Percentiles rank a stretch among this genome's conserved stretches.
phyloP scores from a whole-genome alignment of 176 grass and related monocot species.

The Oryza punctata region DNA sequence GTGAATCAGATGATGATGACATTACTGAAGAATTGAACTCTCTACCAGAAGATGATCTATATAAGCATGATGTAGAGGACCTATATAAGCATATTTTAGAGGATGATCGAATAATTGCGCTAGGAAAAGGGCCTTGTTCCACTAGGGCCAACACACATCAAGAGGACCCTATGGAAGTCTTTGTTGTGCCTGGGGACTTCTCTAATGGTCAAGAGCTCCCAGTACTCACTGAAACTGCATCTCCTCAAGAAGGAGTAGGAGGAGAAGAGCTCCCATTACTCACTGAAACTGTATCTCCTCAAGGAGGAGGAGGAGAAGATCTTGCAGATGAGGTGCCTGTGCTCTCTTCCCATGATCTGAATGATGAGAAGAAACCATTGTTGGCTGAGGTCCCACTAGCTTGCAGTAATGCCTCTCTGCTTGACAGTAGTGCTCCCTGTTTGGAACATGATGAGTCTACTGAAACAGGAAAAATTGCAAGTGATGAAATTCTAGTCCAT shows the following conservation, averaged over 20 bases:
- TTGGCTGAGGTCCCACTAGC: conserved; percentile 2
- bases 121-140: conserved; percentile 48
- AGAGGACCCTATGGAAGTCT: conserved; percentile 34
- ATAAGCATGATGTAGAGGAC: conserved; percentile 17
- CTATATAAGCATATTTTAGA: conserved; percentile 33
- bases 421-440: neutral
- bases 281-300: no score
- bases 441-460: conserved; percentile 27
- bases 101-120: conserved; percentile 14
- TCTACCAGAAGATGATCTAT: conserved; percentile 27
- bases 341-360: neutral
- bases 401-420: conserved; percentile 6
- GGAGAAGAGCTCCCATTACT: neutral
- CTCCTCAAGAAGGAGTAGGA: conserved; percentile 16
- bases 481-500: conserved; percentile 45
- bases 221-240: conserved; percentile 17
- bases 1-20: conserved; percentile 33
- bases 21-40: conserved; percentile 31
- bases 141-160: conserved; percentile 29
- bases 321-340: neutral
- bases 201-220: conserved; percentile 39
- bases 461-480: conserved; percentile 26
- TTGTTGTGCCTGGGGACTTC: conserved; percentile 16
- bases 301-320: neutral
- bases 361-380: conserved; percentile 27